Conservation (phyloP, 2,329 filamentous ascomycete genomes). For the Stachybotrys chlorohalonatus region DNA sequence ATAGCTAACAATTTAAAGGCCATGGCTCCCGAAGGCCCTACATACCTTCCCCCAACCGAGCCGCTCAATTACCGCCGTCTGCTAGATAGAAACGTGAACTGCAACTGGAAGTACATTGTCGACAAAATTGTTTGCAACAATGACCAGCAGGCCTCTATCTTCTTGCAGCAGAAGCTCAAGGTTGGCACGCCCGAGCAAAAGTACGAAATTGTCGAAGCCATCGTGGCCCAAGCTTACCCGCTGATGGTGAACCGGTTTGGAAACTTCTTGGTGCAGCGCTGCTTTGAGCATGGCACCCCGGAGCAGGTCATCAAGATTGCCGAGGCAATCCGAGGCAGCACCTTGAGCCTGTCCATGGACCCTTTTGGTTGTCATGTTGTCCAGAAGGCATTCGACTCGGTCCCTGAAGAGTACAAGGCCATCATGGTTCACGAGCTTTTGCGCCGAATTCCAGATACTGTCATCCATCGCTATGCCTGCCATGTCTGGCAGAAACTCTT, state of each 20-base stretch:
- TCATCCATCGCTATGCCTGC: slow-evolving; percentile 96
- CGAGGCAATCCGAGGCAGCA: slow-evolving; percentile 87
- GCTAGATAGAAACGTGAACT: slow-evolving; percentile 90
- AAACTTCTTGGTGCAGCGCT: slow-evolving; percentile 96
- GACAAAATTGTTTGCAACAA: slow-evolving; percentile 99
- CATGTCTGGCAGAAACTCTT: slow-evolving; percentile 99
- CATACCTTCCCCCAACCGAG: slow-evolving; percentile 79
- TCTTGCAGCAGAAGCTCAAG: slow-evolving; percentile 97
- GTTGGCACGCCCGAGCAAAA: slow-evolving; percentile 92
- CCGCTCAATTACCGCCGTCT: slow-evolving; percentile 94
- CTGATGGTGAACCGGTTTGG: slow-evolving; percentile 98
- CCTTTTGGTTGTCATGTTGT: slow-evolving; percentile 97
- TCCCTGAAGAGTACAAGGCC: slow-evolving; percentile 94
- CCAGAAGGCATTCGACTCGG: slow-evolving; percentile 96
- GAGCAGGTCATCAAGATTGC: slow-evolving; percentile 95
- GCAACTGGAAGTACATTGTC: slow-evolving; percentile 99
- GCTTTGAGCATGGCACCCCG: slow-evolving; percentile 94
- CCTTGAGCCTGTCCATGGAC: slow-evolving; percentile 92
- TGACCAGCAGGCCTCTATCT: slow-evolving; percentile 97
- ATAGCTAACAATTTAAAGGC: slow-evolving; percentile 25
- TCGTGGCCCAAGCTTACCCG: slow-evolving; percentile 87
- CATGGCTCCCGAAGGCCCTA: slow-evolving; percentile 50
- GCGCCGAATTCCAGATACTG: slow-evolving; percentile 90
- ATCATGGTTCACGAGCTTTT: slow-evolving; percentile 98
- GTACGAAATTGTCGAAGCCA: slow-evolving; percentile 92